Base-by-base conservation (phyloP, 176 grass and related monocot species). In the Lolium multiflorum region DNA sequence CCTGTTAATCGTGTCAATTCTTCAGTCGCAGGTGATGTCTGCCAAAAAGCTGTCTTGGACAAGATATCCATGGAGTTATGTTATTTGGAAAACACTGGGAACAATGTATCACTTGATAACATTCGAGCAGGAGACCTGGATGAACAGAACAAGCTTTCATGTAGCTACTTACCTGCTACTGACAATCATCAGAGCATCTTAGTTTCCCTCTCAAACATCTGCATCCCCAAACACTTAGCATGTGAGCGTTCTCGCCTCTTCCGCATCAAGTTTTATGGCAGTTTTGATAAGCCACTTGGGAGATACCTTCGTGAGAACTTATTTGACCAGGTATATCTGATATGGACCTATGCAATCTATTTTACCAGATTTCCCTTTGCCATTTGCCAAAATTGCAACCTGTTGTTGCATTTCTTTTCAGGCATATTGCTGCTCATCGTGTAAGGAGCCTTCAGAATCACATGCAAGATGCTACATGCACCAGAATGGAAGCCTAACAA, bases 261-360 rank as follows among this genome's bases (percentile, higher is more conserved):
- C 84, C 91, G 96, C 31, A 98, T 98, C 48, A 98, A 92, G 59
- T 98, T 95, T 89, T 98, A 98, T 83, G 89, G 96, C 78, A 92
- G 85, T 67, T 95, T 91, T 51, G 96, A 98, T 89, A 98, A 98
- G 83, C 93, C 96, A 74, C 88, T 98, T 18, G 96, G 96, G 56
- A 91, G 91, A 90, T 98, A 95, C 85, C 93, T 98, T 64, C 84
- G 59, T 0, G 96, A 98, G 74, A 84, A 98, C 52, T 92, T 98
- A 86, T 95, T 98, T 85, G 89, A 98, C 44, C 88, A 95, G 95
- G 95, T 98, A 89, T 17, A 22, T 79, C 38, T 78, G 11, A n/a
- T 71, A 78, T 28, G 78, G 13, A 43, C 58, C 18, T 56, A 35
- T 59, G 62, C 47, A 74, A 59, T 71, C 24, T 76, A 58, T 71